Percentiles rank a stretch among this genome's conserved stretches.
Evolutionary conservation across 1,284 basidiomycete species (phyloP).

Genomic region (Chalciporus sp.): DNA sequence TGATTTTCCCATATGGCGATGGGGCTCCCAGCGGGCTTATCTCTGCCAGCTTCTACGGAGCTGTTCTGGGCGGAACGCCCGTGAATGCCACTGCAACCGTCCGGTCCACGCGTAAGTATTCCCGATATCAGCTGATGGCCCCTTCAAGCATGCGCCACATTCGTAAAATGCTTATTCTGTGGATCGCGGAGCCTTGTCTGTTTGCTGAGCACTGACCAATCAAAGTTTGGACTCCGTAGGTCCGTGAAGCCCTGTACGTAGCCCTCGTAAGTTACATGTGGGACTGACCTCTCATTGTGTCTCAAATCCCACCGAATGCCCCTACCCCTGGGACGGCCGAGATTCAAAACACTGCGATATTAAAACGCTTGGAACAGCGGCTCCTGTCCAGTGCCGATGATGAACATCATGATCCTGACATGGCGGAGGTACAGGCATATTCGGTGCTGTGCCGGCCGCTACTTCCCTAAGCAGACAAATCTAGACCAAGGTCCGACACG

Average conservation of each 20-base stretch:
- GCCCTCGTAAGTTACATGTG: background rate
- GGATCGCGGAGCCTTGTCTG: background rate
- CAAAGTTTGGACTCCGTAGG: background rate
- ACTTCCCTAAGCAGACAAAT: constrained; percentile 1
- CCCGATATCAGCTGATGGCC: background rate
- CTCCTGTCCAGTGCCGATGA: background rate
- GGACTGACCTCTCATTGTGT: background rate
- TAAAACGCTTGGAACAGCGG: background rate
- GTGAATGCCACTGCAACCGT: background rate
- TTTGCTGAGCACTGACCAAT: background rate
- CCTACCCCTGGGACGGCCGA: background rate
- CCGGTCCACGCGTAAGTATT: background rate
- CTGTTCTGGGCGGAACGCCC: background rate
- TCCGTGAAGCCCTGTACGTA: background rate
- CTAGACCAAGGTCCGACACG: background rate
- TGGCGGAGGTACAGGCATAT: constrained; percentile 2
- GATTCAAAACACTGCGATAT: background rate
- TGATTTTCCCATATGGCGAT: constrained; percentile 12
- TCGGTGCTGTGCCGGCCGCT: constrained; percentile 3
- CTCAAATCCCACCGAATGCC: background rate
- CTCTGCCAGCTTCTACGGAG: constrained; percentile 3
- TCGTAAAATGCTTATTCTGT: background rate
- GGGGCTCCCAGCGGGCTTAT: constrained; percentile 18
- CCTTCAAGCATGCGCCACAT: background rate
- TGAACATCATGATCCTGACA: constrained; percentile 5